phyloP scores from a whole-genome alignment of 768 basidiomycete species.

The Kwoniella shandongensis region DNA sequence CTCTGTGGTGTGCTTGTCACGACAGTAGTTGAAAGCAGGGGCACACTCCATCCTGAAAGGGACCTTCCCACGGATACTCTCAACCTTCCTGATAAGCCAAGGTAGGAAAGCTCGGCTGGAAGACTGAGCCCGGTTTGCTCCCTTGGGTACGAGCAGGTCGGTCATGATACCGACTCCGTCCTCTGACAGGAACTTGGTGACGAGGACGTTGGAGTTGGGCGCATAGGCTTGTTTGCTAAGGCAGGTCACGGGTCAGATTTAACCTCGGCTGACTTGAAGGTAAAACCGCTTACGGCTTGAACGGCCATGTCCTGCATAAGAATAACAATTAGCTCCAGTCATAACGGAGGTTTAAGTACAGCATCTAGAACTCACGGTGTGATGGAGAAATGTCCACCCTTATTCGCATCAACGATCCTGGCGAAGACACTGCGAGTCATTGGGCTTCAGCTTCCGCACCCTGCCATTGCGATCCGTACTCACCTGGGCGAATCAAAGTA shows the following conservation, averaged over 20 bases:
- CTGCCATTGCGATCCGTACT: not conserved
- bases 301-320: slow-evolving; percentile 36
- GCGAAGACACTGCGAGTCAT: slow-evolving; percentile 63
- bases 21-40: slow-evolving; percentile 94
- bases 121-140: slow-evolving; percentile 36
- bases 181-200: slow-evolving; percentile 89
- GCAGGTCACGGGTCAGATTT: not conserved
- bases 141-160: slow-evolving; percentile 58
- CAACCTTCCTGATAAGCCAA: slow-evolving; percentile 51
- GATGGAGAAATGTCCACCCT: slow-evolving; percentile 90
- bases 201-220: slow-evolving; percentile 63
- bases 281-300: slow-evolving; percentile 56
- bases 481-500: slow-evolving; percentile 87
- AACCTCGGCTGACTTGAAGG: not conserved
- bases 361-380: slow-evolving; percentile 60
- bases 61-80: slow-evolving; percentile 79
- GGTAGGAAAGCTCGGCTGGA: slow-evolving; percentile 29
- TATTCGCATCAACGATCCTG: slow-evolving; percentile 56
- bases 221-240: slow-evolving; percentile 51
- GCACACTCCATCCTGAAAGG: slow-evolving; percentile 84
- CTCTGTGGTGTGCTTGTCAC: slow-evolving; percentile 67
- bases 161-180: slow-evolving; percentile 82
- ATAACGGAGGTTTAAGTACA: slow-evolving; percentile 66
- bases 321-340: not conserved
- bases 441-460: not conserved